Conservation (phyloP, 176 grass and related monocot species). For the Puccinellia tenuiflora region DNA sequence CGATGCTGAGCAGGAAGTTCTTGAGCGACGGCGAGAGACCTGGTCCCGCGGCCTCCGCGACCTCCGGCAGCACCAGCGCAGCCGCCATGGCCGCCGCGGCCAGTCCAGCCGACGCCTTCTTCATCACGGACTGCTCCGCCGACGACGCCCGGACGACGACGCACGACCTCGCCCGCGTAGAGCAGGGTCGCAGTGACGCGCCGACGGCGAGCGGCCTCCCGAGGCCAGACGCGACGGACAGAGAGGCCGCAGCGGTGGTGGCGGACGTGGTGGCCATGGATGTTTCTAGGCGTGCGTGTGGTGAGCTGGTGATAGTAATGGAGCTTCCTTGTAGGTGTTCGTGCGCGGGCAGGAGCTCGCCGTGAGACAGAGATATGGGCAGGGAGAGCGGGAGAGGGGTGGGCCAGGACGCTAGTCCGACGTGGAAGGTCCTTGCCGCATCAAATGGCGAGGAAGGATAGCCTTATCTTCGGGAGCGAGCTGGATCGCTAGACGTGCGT, state of each 20-base stretch:
- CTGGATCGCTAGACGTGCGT: not conserved
- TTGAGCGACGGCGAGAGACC: slow-evolving; percentile 44
- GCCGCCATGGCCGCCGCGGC: slow-evolving; percentile 18
- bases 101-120: not conserved
- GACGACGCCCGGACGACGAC: slow-evolving; percentile 13
- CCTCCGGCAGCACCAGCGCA: slow-evolving; percentile 25
- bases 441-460: not conserved
- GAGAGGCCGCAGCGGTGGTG: not conserved
- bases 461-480: not conserved
- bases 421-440: not conserved
- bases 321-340: too few species aligned
- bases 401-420: not conserved
- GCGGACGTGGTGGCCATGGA: slow-evolving; percentile 9
- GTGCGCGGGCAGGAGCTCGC: not conserved
- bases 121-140: not conserved
- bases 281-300: not conserved
- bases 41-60: slow-evolving; percentile 32
- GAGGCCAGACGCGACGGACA: not conserved
- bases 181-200: not conserved
- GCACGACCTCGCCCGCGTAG: not conserved
- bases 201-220: not conserved
- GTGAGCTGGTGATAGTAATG: not conserved
- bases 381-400: not conserved
- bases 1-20: slow-evolving; percentile 56
- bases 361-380: not conserved